These are phyloP conservation scores for Gossypium anomalum DNA, from an alignment of 345 rosid genomes.

Conservation along the genomic window DNA sequence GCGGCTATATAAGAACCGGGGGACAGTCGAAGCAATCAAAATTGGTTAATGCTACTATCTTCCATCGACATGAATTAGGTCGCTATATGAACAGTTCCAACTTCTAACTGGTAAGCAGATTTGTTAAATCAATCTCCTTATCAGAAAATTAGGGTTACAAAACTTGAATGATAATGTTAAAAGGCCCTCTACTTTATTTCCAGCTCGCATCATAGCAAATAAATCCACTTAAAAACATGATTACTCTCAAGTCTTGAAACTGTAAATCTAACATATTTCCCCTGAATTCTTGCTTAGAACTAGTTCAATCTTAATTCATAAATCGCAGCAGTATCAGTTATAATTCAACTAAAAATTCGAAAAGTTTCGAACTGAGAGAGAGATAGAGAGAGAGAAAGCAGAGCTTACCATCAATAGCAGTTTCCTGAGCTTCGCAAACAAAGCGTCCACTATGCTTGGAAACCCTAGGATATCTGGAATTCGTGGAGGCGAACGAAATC, in stretches of 20 bases:
- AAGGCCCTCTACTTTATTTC: neutral
- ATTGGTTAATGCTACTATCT: neutral
- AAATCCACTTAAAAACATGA: neutral
- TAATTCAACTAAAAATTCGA: neutral
- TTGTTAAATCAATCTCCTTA: neutral
- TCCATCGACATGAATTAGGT: neutral
- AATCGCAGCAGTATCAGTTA: neutral
- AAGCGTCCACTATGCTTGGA: conserved; percentile 28
- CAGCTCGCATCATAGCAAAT: neutral
- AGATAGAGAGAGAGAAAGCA: neutral
- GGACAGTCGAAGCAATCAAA: neutral
- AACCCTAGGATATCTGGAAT: conserved; percentile 30
- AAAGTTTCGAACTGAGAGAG: neutral
- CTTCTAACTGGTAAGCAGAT: neutral
- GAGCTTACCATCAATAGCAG: conserved; percentile 3
- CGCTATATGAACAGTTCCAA: neutral
- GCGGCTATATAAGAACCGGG: neutral
- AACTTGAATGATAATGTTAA: neutral
- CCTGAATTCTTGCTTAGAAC: neutral
- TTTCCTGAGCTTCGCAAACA: conserved; percentile 25
- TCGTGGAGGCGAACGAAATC: conserved; percentile 22
- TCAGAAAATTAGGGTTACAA: neutral
- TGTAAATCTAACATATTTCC: neutral
- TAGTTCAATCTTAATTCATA: neutral
- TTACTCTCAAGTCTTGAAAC: neutral